Conservation (phyloP, 805 yeast species). For the Yarrowia phangngaensis region DNA sequence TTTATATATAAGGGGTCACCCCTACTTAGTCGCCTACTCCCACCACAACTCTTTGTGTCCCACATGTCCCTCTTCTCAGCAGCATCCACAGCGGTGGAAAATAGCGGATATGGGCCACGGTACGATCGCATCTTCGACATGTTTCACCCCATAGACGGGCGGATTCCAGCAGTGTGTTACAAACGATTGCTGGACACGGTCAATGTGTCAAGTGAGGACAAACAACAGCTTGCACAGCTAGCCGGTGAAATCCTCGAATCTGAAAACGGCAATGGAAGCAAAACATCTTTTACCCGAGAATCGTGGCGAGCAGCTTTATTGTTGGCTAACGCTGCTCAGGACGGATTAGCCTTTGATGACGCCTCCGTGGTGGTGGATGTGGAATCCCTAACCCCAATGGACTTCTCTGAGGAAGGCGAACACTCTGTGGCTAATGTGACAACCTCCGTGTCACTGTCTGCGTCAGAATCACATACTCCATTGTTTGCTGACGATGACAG, state of each 20-base stretch:
- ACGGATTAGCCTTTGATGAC: constrained; percentile 11
- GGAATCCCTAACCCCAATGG: constrained; percentile 8
- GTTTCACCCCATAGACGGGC: constrained; percentile 25
- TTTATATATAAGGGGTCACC: no score
- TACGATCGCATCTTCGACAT: constrained; percentile 26
- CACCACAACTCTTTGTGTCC: no score
- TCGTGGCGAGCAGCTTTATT: constrained; percentile 10
- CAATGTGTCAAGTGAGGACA: constrained; percentile 10
- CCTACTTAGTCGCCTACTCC: no score
- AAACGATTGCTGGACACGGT: constrained; percentile 23
- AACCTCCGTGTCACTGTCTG: constrained; percentile 5
- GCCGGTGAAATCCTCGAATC: constrained; percentile 2
- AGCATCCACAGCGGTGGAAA: constrained; percentile 14
- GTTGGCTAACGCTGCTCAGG: constrained; percentile 20
- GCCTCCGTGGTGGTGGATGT: neutral
- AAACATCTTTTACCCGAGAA: constrained; percentile 7
- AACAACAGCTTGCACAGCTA: constrained; percentile 1
- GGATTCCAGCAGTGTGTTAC: constrained; percentile 24
- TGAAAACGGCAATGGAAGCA: constrained; percentile 1
- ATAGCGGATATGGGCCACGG: constrained; percentile 11
- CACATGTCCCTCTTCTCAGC: constrained; percentile 16
- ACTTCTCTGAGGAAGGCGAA: constrained; percentile 19
- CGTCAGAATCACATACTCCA: constrained; percentile 18
- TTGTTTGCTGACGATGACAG: constrained; percentile 23
- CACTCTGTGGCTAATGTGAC: no score